Evolutionary conservation across 176 grass and related monocot genomes (phyloP).

Genomic region (Oryza rufipogon): DNA sequence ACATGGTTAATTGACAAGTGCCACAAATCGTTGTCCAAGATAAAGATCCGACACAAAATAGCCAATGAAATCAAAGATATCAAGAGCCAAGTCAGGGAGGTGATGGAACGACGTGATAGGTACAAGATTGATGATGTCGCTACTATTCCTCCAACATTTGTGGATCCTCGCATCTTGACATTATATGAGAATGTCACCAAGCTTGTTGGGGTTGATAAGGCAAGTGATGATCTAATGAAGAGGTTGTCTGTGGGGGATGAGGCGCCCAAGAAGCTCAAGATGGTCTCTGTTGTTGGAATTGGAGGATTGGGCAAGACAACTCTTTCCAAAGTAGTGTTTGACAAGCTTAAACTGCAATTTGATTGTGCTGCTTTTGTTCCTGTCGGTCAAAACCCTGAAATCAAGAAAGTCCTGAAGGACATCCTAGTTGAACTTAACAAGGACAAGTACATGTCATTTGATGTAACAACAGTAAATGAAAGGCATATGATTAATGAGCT

Average conservation of each 20-base stretch:
- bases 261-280: neutral
- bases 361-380: neutral
- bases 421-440: neutral
- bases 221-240: neutral
- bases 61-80: neutral
- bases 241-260: neutral
- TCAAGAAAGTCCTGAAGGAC: neutral
- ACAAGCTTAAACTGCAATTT: no score
- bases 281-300: neutral
- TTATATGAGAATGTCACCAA: neutral
- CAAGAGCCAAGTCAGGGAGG: neutral
- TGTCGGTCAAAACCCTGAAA: neutral
- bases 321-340: conserved; percentile 6
- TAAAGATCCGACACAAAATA: neutral
- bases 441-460: neutral
- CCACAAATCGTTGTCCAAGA: neutral
- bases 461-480: neutral
- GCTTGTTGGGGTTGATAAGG: neutral
- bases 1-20: neutral
- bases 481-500: neutral
- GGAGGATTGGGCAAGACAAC: conserved; percentile 10
- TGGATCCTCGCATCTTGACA: neutral
- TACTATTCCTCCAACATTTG: neutral
- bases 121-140: neutral
- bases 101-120: neutral